phyloP scores from a whole-genome alignment of 192 early-diverging fungal genomes.

The Piromyces finnis region DNA sequence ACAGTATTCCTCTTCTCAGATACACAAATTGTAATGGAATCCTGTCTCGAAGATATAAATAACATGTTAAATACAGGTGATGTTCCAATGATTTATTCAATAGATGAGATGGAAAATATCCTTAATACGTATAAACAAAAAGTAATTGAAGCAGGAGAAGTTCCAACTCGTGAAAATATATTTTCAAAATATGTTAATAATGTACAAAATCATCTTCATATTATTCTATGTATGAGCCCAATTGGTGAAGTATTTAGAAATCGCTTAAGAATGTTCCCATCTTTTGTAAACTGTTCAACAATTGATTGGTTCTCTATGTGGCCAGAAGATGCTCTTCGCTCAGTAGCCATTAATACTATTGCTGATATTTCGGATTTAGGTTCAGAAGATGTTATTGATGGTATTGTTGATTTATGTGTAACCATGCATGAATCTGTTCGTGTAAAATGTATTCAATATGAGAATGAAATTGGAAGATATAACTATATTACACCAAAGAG shows the following conservation, averaged over 20 bases:
- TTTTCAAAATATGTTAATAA: slow-evolving; percentile 40
- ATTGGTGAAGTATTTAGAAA: slow-evolving; percentile 36
- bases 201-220: slow-evolving; percentile 34
- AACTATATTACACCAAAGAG: slow-evolving; percentile 45
- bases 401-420: slow-evolving; percentile 34
- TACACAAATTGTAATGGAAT: slow-evolving; percentile 36
- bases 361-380: slow-evolving; percentile 33
- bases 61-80: slow-evolving; percentile 39
- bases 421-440: slow-evolving; percentile 37
- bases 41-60: slow-evolving; percentile 38
- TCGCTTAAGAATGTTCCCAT: slow-evolving; percentile 38
- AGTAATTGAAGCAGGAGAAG: slow-evolving; percentile 24
- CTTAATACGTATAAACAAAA: slow-evolving; percentile 2
- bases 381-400: slow-evolving; percentile 29
- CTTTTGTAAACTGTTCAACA: slow-evolving; percentile 37
- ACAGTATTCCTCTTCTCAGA: slow-evolving; percentile 38
- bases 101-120: slow-evolving; percentile 22
- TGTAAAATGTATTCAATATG: slow-evolving; percentile 20
- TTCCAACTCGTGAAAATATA: slow-evolving; percentile 30
- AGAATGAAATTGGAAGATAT: slow-evolving; percentile 18
- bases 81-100: slow-evolving; percentile 35
- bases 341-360: slow-evolving; percentile 28
- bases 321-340: slow-evolving; percentile 31
- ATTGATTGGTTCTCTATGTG: slow-evolving; percentile 47
- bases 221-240: slow-evolving; percentile 34